Evolutionary conservation across 495 filamentous ascomycete species (phyloP).

Genomic region (Penicillium silybi): DNA sequence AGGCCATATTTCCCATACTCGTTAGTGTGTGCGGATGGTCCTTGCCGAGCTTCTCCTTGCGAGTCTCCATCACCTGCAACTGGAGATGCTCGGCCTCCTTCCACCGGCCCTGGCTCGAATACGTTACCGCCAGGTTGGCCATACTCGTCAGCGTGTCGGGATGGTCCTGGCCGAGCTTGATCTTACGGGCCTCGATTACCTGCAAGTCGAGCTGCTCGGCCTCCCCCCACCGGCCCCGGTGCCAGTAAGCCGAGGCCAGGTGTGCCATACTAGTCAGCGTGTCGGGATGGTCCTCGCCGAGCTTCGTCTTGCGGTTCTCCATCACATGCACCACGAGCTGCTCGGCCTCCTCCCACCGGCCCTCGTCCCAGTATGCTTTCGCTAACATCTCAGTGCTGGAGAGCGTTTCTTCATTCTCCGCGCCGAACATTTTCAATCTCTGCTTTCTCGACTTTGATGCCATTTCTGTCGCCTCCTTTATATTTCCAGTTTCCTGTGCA

Average conservation of each 20-base stretch:
- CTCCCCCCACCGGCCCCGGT: constrained; percentile 21
- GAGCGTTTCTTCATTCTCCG: constrained; percentile 10
- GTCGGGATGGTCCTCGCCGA: too few relatives aligned
- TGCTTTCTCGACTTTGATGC: constrained; percentile 8
- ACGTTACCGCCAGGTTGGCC: constrained; percentile 13
- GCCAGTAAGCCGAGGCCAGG: neutral
- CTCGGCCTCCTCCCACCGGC: constrained; percentile 24
- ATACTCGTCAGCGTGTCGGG: constrained; percentile 18
- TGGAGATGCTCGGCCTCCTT: constrained; percentile 22
- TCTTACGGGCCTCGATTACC: constrained; percentile 19
- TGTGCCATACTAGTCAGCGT: neutral
- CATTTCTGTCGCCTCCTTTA: constrained; percentile 10
- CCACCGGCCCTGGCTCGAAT: constrained; percentile 16
- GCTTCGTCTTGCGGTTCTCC: too few relatives aligned
- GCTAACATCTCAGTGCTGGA: constrained; percentile 5
- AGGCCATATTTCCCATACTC: constrained; percentile 19
- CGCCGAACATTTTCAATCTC: constrained; percentile 5
- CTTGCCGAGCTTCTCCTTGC: constrained; percentile 10
- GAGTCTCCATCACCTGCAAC: constrained; percentile 10
- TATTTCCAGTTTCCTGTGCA: constrained; percentile 9
- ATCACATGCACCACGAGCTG: too few relatives aligned
- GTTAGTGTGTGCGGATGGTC: constrained; percentile 23
- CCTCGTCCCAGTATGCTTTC: constrained; percentile 14
- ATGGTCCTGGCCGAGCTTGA: constrained; percentile 21
- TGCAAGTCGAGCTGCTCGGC: constrained; percentile 27